Conservation (phyloP, 2,329 filamentous ascomycete species). For the Ophiostoma tasmaniense region DNA sequence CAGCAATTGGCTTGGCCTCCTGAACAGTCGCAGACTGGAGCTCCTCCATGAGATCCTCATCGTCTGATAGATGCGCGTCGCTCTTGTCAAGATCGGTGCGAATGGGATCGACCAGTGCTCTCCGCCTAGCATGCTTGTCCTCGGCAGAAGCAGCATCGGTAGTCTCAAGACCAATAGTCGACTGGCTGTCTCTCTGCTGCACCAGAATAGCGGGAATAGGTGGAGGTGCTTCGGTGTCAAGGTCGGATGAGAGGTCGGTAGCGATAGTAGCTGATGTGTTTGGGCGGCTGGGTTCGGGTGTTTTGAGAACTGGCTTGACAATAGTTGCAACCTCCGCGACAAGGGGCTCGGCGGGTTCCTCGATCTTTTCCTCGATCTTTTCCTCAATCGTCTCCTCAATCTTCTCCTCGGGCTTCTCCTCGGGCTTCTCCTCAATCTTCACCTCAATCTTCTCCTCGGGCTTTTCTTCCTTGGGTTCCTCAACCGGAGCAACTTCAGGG, state of each 20-base stretch:
- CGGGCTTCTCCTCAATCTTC: background rate
- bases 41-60: constrained; percentile 79
- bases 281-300: background rate
- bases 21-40: constrained; percentile 72
- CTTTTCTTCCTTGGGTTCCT: background rate
- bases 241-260: background rate
- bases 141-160: constrained; percentile 25
- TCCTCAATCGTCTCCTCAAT: background rate
- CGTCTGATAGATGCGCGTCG: constrained; percentile 60
- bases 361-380: background rate
- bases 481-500: background rate
- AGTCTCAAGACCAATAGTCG: constrained; percentile 10
- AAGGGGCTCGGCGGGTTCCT: background rate
- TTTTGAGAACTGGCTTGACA: background rate
- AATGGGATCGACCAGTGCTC: constrained; percentile 44
- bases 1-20: constrained; percentile 70
- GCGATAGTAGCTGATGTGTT: background rate
- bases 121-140: constrained; percentile 30
- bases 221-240: background rate
- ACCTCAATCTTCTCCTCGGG: background rate
- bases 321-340: background rate
- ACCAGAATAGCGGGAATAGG: constrained; percentile 9
- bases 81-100: constrained; percentile 39
- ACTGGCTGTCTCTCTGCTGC: constrained; percentile 10
- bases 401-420: background rate